Percentiles rank a stretch among this genome's conserved stretches.
Conservation (phyloP, 106 monocot genomes). For the Allium cepa region DNA sequence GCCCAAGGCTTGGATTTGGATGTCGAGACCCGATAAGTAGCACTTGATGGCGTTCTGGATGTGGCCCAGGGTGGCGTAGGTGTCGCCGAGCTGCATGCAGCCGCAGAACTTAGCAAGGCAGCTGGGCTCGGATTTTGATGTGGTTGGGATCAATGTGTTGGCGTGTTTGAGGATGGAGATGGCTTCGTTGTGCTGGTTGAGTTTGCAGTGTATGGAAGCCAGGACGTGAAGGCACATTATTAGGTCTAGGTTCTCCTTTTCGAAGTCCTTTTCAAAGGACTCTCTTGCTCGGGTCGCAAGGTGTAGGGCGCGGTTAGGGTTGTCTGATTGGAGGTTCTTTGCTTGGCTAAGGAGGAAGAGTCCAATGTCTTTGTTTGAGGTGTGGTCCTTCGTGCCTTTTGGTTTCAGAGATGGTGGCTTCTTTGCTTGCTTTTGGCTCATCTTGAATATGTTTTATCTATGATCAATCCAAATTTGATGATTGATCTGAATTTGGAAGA, state of each 20-base stretch:
- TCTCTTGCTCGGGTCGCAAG: slow-evolving; percentile 35
- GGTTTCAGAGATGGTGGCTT: too few relatives aligned
- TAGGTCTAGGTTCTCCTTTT: slow-evolving; percentile 26
- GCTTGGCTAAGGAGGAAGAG: slow-evolving; percentile 82
- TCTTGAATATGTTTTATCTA: too few relatives aligned
- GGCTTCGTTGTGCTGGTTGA: slow-evolving; percentile 25
- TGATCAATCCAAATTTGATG: too few relatives aligned
- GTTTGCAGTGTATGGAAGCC: slow-evolving; percentile 32
- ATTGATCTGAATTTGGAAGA: too few relatives aligned
- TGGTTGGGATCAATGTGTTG: slow-evolving; percentile 20
- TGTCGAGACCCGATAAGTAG: slow-evolving; percentile 34
- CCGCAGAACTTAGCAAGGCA: slow-evolving; percentile 44
- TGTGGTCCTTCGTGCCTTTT: too few relatives aligned
- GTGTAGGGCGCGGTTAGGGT: slow-evolving; percentile 24
- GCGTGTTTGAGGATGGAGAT: slow-evolving; percentile 28
- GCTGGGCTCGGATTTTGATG: slow-evolving; percentile 17
- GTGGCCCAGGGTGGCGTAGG: slow-evolving; percentile 48
- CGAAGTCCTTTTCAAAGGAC: slow-evolving; percentile 31
- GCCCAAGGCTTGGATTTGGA: slow-evolving; percentile 53
- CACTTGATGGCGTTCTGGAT: slow-evolving; percentile 37
- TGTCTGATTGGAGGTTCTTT: slow-evolving; percentile 49
- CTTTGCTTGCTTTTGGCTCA: too few relatives aligned
- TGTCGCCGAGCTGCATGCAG: slow-evolving; percentile 54
- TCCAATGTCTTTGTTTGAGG: slow-evolving; percentile 15
- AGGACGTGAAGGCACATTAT: slow-evolving; percentile 35